Conservation (phyloP, 768 basidiomycete genomes). For the Termitomyces sp. region DNA sequence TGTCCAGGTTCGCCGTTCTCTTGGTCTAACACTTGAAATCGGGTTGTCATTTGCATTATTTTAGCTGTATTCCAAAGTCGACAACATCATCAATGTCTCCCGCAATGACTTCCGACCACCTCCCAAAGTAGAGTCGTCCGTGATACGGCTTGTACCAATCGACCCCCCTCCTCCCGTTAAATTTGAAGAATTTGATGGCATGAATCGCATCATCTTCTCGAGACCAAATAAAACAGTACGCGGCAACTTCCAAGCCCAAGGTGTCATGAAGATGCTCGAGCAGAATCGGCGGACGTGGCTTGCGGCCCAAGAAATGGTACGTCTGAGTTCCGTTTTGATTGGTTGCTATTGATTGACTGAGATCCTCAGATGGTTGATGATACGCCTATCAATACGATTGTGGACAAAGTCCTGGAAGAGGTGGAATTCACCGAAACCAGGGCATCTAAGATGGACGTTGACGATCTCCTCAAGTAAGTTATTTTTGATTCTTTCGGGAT, state of each 20-base stretch:
- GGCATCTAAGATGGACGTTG: slow-evolving; percentile 90
- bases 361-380: slow-evolving; percentile 53
- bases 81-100: slow-evolving; percentile 95
- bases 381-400: slow-evolving; percentile 61
- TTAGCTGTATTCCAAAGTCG: slow-evolving; percentile 88
- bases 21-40: not conserved
- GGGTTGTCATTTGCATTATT: not conserved
- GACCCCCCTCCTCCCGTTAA: slow-evolving; percentile 95
- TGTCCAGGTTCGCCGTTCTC: slow-evolving; percentile 55
- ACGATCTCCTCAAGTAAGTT: slow-evolving; percentile 83
- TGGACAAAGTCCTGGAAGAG: slow-evolving; percentile 71
- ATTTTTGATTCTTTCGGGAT: not conserved
- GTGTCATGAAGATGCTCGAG: slow-evolving; percentile 92
- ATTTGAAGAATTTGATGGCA: slow-evolving; percentile 97
- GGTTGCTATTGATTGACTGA: not conserved
- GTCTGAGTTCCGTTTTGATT: not conserved
- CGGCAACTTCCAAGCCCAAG: slow-evolving; percentile 90
- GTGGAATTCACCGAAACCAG: slow-evolving; percentile 73
- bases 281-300: slow-evolving; percentile 93
- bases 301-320: slow-evolving; percentile 67
- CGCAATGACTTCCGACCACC: slow-evolving; percentile 96
- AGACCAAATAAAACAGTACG: slow-evolving; percentile 88
- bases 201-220: slow-evolving; percentile 87
- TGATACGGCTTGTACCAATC: slow-evolving; percentile 85
- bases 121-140: slow-evolving; percentile 90